Conservation (phyloP, 441 rosid species). For the Adansonia grandidieri region DNA sequence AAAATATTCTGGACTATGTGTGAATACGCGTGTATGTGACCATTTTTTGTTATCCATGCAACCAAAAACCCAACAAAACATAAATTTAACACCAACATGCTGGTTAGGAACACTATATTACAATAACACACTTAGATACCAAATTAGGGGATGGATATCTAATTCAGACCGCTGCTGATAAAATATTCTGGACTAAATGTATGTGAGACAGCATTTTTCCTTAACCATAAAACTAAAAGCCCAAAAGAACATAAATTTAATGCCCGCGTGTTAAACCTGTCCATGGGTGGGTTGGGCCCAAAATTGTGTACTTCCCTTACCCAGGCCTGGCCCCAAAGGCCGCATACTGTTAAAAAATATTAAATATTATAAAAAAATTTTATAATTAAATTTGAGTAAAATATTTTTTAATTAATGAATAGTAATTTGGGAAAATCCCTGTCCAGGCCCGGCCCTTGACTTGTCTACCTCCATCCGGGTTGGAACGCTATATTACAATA, state of each 20-base stretch:
- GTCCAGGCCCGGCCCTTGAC: background rate
- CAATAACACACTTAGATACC: background rate
- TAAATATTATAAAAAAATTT: background rate
- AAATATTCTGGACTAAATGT: background rate
- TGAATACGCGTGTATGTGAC: background rate
- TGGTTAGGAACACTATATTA: slow-evolving; percentile 54
- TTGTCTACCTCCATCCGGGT: slow-evolving; percentile 46
- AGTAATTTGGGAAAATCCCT: background rate
- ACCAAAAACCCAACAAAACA: slow-evolving; percentile 17
- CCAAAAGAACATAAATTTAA: slow-evolving; percentile 51
- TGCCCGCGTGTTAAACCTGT: slow-evolving; percentile 58
- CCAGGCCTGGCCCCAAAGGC: background rate
- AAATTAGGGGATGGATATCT: background rate
- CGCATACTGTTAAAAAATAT: background rate
- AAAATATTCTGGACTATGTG: background rate
- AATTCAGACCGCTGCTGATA: slow-evolving; percentile 13
- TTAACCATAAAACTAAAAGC: slow-evolving; percentile 21
- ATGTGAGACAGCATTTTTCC: slow-evolving; percentile 16
- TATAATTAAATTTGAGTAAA: slow-evolving; percentile 4
- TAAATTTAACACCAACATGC: slow-evolving; percentile 74
- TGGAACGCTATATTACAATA: slow-evolving; percentile 47
- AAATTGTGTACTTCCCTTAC: slow-evolving; percentile 1
- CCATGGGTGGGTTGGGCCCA: background rate
- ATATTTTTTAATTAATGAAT: background rate
- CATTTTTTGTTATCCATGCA: slow-evolving; percentile 24